phyloP scores from a whole-genome alignment of 768 basidiomycete species.

The Mycena capillaripes region DNA sequence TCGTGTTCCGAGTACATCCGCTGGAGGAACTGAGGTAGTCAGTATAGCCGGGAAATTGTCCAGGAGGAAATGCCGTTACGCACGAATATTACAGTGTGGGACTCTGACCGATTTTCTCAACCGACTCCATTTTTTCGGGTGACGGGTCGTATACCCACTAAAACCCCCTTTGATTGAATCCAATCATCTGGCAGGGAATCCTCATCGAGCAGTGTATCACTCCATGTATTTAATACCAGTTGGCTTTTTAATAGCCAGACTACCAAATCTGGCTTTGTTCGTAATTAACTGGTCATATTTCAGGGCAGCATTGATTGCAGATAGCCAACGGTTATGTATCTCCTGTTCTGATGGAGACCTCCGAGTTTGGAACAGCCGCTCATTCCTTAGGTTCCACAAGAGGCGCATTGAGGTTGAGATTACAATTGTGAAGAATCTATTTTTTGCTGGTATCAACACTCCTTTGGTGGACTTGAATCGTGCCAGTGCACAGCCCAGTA shows the following conservation, averaged over 20 bases:
- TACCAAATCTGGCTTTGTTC: not conserved
- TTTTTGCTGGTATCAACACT: not conserved
- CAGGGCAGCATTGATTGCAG: not conserved
- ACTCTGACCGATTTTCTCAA: slow-evolving; percentile 5
- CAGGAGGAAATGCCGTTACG: slow-evolving; percentile 20
- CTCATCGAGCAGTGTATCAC: slow-evolving; percentile 24
- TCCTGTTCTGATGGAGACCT: not conserved
- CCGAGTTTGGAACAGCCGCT: not conserved
- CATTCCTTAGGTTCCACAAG: slow-evolving; percentile 16
- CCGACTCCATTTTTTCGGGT: slow-evolving; percentile 19
- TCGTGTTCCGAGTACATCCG: slow-evolving; percentile 25
- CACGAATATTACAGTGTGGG: slow-evolving; percentile 23
- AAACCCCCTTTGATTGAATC: slow-evolving; percentile 31
- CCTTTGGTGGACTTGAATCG: not conserved
- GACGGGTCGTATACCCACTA: slow-evolving; percentile 34
- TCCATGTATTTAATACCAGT: slow-evolving; percentile 31
- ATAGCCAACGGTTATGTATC: slow-evolving; percentile 30
- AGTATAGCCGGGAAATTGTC: too few relatives aligned
- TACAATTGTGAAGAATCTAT: slow-evolving; percentile 7
- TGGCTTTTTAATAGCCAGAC: slow-evolving; percentile 9
- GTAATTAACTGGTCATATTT: slow-evolving; percentile 2
- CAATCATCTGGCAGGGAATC: slow-evolving; percentile 22
- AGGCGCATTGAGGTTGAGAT: slow-evolving; percentile 13
- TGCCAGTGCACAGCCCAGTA: not conserved
- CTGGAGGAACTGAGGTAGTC: not conserved